A percentile compares a stretch with the other conserved stretches of the same genome.
Conservation (phyloP, 2,329 filamentous ascomycete genomes). For the Elsinoe perseae region DNA sequence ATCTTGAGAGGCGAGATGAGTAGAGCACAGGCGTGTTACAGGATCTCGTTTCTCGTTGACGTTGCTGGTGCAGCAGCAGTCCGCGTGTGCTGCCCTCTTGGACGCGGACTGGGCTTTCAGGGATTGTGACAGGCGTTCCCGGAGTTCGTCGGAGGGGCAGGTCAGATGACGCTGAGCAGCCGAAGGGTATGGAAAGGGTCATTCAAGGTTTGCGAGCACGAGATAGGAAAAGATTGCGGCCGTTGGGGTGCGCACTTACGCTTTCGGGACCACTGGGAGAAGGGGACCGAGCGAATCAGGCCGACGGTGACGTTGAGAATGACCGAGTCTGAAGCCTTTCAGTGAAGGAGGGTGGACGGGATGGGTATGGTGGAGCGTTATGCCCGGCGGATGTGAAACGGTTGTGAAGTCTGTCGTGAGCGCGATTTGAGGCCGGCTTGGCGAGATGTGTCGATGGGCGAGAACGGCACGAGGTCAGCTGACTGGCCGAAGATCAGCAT, state of each 20-base stretch:
- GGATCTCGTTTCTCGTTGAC: slow-evolving; percentile 6
- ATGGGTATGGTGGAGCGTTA: slow-evolving; percentile 7
- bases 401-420: slow-evolving; percentile 6
- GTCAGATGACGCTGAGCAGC: not conserved
- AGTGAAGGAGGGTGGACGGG: not conserved
- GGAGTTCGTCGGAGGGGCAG: not conserved
- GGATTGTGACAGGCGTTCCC: not conserved
- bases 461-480: slow-evolving; percentile 2
- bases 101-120: not conserved
- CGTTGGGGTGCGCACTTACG: slow-evolving; percentile 1
- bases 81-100: not conserved
- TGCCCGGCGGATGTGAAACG: not conserved
- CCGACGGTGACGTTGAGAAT: slow-evolving; percentile 6
- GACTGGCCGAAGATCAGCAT: not conserved
- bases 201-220: not conserved
- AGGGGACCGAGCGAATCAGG: slow-evolving; percentile 8
- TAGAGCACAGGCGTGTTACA: slow-evolving; percentile 1
- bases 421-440: not conserved
- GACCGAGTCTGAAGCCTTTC: not conserved
- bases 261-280: not conserved
- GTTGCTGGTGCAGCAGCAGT: slow-evolving; percentile 2
- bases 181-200: not conserved
- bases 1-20: not conserved
- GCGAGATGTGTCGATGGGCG: not conserved
- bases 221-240: slow-evolving; percentile 8